Conservation (phyloP, 331 rosid genomes). For the Arachis monticola region DNA sequence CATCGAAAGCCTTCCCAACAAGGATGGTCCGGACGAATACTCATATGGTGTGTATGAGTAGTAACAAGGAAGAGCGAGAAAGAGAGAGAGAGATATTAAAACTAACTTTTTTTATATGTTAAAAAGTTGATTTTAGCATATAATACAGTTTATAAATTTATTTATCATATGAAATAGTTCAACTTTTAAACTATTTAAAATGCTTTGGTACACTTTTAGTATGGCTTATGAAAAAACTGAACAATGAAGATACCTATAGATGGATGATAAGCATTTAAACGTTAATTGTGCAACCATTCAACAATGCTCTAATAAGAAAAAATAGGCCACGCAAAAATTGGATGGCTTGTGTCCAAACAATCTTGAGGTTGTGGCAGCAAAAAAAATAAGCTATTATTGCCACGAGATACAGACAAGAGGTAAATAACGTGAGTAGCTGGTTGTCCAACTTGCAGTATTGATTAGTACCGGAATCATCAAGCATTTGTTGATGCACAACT, state of each 20-base stretch:
- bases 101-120: too few relatives aligned
- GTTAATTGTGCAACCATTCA: slow-evolving; percentile 15
- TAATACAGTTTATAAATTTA: too few relatives aligned
- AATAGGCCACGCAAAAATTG: slow-evolving; percentile 31
- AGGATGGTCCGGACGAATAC: too few relatives aligned
- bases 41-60: too few relatives aligned
- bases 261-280: slow-evolving; percentile 37
- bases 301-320: slow-evolving; percentile 25
- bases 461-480: background rate
- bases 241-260: slow-evolving; percentile 11
- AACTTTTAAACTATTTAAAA: too few relatives aligned
- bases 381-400: slow-evolving; percentile 35
- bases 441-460: slow-evolving; percentile 34
- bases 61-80: too few relatives aligned
- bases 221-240: background rate
- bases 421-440: slow-evolving; percentile 28
- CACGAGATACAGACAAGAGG: slow-evolving; percentile 30
- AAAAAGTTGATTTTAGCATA: too few relatives aligned
- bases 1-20: too few relatives aligned
- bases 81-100: slow-evolving; percentile 8
- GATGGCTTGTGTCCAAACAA: slow-evolving; percentile 28
- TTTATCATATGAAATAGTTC: too few relatives aligned
- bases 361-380: slow-evolving; percentile 32
- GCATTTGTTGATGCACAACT: background rate
- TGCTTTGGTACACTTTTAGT: too few relatives aligned